Evolutionary conservation across 1,139 yeast genomes (phyloP), one percentile per base, ranked within the genome.

Genomic region (Scheffersomyces insectosa): DNA sequence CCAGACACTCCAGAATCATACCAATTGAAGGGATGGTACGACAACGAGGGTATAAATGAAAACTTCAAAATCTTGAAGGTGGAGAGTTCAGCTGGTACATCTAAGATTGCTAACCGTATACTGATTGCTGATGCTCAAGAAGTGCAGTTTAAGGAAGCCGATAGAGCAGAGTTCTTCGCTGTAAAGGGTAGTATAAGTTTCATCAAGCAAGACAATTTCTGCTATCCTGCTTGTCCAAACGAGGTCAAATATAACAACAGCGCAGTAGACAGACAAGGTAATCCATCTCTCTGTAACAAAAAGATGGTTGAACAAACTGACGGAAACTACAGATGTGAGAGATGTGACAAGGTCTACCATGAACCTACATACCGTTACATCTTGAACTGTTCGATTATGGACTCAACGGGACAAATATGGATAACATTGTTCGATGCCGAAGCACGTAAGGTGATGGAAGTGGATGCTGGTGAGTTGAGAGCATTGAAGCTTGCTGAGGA

Each of bases 11-110:
- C 88, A 13, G 97, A 90, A 63, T 93, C 97, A 5, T 89, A 82
- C 62, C 77, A 80, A 42, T 77, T 95, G 54, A 88, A 89, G 64
- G 98, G 99, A 4, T 95, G 99, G 99, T 95, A 83, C 59, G 96
- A 89, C 58, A 79, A 84, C 40, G 82, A 80, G 54, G 97, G 97
- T 39, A 74, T 75, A 36, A 69, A 72, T 46, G 83, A 80, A 49
- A 68, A 65, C 34, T 89, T 86, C 70, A 80, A 81, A 54, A 70
- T 82, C n/a, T 66, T 87, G 62, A 83, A 80, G 57, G 50, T 55
- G 3, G 79, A 75, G 44, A 41, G 62, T 4, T 38, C 57, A 7
- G 46, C 59, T 6, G 39, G 62, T 11, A 34, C 60, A 25, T 77
- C 71, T 45, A 53, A 55, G 60, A 59, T 74, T 15, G 63, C 65